Evolutionary conservation across 257 asterid species (phyloP), one percentile per base, ranked within the genome.

Genomic region (Nicotiana paniculata): DNA sequence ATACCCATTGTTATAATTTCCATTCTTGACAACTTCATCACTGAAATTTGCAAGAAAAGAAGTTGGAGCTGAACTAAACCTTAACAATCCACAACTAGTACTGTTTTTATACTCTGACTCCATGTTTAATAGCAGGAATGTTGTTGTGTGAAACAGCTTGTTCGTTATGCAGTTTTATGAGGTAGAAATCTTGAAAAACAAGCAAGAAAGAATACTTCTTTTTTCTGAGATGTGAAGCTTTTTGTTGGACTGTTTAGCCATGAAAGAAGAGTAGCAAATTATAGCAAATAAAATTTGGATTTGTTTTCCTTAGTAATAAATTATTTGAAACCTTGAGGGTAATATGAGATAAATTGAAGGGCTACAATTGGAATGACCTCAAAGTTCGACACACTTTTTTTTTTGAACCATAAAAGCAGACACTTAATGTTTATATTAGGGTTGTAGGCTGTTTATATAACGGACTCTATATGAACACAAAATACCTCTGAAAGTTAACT

Each of bases 31-130:
- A 46, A 82, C 70, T 26, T 81, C 87, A 77, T 37, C 83, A 28
- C 85, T 37, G 77, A 83, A 87, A 81, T 80, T 86, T 6, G 82
- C 85, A 65, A 90, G 86, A 54, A 89, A 79, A 79, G 96, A 90
- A 78, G 90, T 89, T 8, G 96, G 97, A 84, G 93, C 95, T n/a
- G 97, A 94, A 81, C 96, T 85, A 83, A 86, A 93, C 83, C 93
- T 89, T 79, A 90, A 85, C 46, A 92, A 86, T 82, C 97, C 96
- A 81, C 89, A 85, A 85, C 80, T 81, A 37, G 51, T 87, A 58
- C 54, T 77, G 66, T 79, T 72, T 24, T 83, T 83, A 61, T 59
- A 82, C 6, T 67, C 58, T 39, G 85, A 88, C 32, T 91, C 95
- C 97, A 91, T 91, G 18, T 3, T 53, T 53, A 81, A 28, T 37